Evolutionary conservation across 495 filamentous ascomycete genomes (phyloP).

Genomic region (Cairneyella variabilis): DNA sequence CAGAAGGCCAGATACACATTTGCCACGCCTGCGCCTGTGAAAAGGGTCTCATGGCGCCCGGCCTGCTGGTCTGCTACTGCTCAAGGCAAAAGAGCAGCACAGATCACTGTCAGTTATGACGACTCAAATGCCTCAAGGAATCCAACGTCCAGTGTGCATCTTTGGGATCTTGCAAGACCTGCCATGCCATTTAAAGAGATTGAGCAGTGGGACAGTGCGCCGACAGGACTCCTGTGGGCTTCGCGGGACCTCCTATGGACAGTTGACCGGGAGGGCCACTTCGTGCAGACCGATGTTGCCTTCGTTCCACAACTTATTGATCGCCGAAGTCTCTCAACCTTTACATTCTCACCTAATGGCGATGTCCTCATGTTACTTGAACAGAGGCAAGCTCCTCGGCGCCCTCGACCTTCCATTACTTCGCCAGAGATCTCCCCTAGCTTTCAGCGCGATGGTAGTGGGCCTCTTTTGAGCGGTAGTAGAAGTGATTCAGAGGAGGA

Average conservation of each 20-base stretch:
- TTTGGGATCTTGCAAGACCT: conserved; percentile 90
- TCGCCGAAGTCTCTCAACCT: conserved; percentile 58
- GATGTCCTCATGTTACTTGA: conserved; percentile 56
- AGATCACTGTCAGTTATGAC: conserved; percentile 50
- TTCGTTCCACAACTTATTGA: conserved; percentile 79
- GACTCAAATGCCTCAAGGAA: conserved; percentile 40
- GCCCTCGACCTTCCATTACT: conserved; percentile 18
- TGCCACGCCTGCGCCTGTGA: conserved; percentile 57
- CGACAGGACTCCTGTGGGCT: conserved; percentile 83
- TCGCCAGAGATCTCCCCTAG: conserved; percentile 16
- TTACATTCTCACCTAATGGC: conserved; percentile 57
- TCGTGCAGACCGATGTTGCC: conserved; percentile 84
- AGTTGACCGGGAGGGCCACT: conserved; percentile 75
- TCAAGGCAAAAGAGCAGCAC: conserved; percentile 56
- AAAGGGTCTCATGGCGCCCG: conserved; percentile 82
- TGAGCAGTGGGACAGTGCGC: conserved; percentile 64
- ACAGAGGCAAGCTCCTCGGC: conserved; percentile 36
- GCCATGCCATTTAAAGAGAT: conserved; percentile 85
- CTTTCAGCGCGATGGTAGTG: conserved; percentile 32
- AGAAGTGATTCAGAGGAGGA: conserved; percentile 67
- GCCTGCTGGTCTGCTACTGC: conserved; percentile 67
- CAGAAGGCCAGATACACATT: conserved; percentile 71
- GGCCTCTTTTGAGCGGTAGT: conserved; percentile 48
- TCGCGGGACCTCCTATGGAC: conserved; percentile 90
- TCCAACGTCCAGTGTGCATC: conserved; percentile 57